phyloP scores from a whole-genome alignment of 2,329 filamentous ascomycete genomes.

The Grosmannia clavigera region DNA sequence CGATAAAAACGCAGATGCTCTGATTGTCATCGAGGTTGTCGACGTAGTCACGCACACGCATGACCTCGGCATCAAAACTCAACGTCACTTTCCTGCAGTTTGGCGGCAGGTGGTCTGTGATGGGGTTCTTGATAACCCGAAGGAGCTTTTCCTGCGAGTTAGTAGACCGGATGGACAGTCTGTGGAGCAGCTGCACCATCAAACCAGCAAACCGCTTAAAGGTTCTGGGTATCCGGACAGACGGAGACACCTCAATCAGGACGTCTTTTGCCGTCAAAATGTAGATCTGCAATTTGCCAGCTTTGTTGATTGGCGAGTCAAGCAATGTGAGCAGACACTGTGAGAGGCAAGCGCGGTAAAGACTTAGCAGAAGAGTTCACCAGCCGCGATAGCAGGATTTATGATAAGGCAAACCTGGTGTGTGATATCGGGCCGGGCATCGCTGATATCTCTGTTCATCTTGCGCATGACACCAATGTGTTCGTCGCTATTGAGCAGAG shows the following conservation, averaged over 20 bases:
- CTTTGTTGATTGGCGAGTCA: conserved; percentile 97
- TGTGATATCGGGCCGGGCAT: conserved; percentile 93
- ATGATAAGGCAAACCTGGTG: conserved; percentile 59
- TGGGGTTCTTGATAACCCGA: conserved; percentile 95
- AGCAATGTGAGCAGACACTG: conserved; percentile 94
- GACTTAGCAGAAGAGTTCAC: conserved; percentile 10
- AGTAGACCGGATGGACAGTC: conserved; percentile 88
- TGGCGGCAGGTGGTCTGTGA: conserved; percentile 89
- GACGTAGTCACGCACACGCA: conserved; percentile 82
- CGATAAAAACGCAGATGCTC: conserved; percentile 95
- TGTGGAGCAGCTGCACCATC: conserved; percentile 96
- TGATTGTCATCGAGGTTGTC: conserved; percentile 66
- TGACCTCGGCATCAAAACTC: conserved; percentile 82
- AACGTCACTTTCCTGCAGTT: conserved; percentile 97
- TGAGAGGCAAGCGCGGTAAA: background rate
- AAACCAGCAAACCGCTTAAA: conserved; percentile 98
- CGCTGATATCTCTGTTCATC: conserved; percentile 97
- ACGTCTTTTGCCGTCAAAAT: conserved; percentile 97
- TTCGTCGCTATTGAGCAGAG: conserved; percentile 94
- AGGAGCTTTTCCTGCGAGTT: conserved; percentile 96
- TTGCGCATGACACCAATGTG: conserved; percentile 99
- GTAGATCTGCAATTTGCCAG: conserved; percentile 93
- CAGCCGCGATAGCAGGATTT: conserved; percentile 10
- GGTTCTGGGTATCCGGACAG: conserved; percentile 90
- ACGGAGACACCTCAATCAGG: conserved; percentile 95